These are phyloP conservation scores for Suhomyces sp. DNA, from an alignment of 805 yeast species.

Conservation along the genomic window DNA sequence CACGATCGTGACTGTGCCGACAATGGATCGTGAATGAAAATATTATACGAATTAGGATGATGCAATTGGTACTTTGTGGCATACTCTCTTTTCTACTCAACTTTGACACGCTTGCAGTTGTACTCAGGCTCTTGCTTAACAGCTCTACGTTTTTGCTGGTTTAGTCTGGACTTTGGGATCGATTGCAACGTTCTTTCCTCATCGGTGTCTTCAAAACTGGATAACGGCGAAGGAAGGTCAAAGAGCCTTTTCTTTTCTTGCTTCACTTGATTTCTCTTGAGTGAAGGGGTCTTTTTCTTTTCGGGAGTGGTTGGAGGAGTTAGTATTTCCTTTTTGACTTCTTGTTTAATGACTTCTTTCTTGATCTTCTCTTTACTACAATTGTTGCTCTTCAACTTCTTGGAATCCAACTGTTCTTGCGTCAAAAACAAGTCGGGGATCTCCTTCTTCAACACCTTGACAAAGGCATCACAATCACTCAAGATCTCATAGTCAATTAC, in stretches of 20 bases:
- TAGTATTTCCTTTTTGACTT: conserved; percentile 12
- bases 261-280: conserved; percentile 15
- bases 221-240: conserved; percentile 33
- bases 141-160: conserved; percentile 4
- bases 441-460: conserved; percentile 48
- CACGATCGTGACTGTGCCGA: background rate
- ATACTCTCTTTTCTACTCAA: background rate
- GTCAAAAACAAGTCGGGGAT: conserved; percentile 63
- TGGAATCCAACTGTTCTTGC: conserved; percentile 48
- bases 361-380: conserved; percentile 5
- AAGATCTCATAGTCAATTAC: conserved; percentile 76
- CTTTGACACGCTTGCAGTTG: conserved; percentile 4
- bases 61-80: background rate
- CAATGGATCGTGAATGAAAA: background rate
- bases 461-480: conserved; percentile 83
- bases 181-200: conserved; percentile 2
- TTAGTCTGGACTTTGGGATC: conserved; percentile 1
- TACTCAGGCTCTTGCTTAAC: conserved; percentile 4
- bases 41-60: background rate
- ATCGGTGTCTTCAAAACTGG: conserved; percentile 27
- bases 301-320: conserved; percentile 38
- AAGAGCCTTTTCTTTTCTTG: conserved; percentile 7
- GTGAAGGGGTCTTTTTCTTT: conserved; percentile 22
- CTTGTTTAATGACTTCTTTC: conserved; percentile 9
- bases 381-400: conserved; percentile 28